Evolutionary conservation across 139 green algal species (phyloP), one percentile per base, ranked within the genome.

Genomic region (Tetraselmis chui): DNA sequence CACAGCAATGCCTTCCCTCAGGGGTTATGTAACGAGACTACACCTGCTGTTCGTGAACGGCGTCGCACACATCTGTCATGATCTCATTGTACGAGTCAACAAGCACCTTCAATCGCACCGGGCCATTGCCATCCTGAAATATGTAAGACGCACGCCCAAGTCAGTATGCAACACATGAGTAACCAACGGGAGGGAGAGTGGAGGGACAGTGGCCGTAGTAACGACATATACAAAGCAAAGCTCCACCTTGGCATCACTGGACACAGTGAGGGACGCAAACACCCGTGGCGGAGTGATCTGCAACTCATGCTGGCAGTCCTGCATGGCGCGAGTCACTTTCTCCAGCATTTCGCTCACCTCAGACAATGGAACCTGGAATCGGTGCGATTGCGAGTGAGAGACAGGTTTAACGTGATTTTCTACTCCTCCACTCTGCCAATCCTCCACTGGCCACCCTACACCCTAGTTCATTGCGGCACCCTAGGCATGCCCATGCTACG

Each of bases 331-430:
- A 1, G 29, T 28, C 0, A 76, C 77, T n/a, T 75, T 78, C 1
- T 80, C 80, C 32, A 88, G 59, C 22, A 59, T 75, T 24, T 84
- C 86, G 2, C 79, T 80, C 2, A 83, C 80, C 77, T 88, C 86
- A 30, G 86, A 77, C 75, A 86, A 23, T 0, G 80, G 24, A 0
- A 84, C 31, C 2, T 76, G 29, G 26, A 27, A 77, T 77, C 18
- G 2, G 2, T n/a, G 23, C 26, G 74, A 25, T 31, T 5, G 32
- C 76, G 78, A 28, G 75, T 11, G 2, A 59, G 18, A 75, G 2
- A 18, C 30, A 77, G n/a, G 29, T 30, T 22, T 22, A 79, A 30
- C 1, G 59, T 32, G 0, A 77, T 77, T n/a, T n/a, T n/a, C n/a
- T n/a, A n/a, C n/a, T n/a, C n/a, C n/a, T n/a, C n/a, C n/a, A n/a